Conservation (phyloP, 345 rosid species). For the Murraya koenigii region DNA sequence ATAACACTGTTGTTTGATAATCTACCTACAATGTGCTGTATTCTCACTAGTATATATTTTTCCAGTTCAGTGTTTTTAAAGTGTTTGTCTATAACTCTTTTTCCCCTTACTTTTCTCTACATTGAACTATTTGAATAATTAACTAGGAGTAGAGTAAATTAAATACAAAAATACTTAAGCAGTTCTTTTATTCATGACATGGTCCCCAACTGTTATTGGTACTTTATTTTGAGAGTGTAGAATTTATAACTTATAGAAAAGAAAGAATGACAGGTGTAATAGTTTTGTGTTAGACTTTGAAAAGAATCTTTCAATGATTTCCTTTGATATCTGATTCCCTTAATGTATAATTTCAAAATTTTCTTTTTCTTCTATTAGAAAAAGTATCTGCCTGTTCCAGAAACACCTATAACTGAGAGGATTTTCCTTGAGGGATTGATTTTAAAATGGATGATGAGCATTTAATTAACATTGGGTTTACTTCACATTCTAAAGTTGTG, state of each 20-base stretch:
- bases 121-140: background rate
- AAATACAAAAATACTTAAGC: background rate
- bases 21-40: background rate
- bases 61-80: background rate
- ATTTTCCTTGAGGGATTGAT: background rate
- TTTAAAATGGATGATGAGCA: background rate
- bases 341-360: background rate
- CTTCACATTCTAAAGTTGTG: background rate
- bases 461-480: background rate
- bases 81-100: background rate
- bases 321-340: background rate
- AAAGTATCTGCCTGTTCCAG: background rate
- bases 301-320: background rate
- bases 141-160: background rate
- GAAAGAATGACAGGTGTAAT: background rate
- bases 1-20: constrained; percentile 4
- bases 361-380: background rate
- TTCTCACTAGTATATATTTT: background rate
- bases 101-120: background rate
- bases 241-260: background rate
- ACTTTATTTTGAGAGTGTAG: background rate
- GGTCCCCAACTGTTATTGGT: background rate
- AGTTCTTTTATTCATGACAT: background rate
- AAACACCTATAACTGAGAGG: background rate
- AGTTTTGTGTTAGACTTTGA: background rate